Conservation (phyloP, 306 rosid genomes). For the Fagus crenata region DNA sequence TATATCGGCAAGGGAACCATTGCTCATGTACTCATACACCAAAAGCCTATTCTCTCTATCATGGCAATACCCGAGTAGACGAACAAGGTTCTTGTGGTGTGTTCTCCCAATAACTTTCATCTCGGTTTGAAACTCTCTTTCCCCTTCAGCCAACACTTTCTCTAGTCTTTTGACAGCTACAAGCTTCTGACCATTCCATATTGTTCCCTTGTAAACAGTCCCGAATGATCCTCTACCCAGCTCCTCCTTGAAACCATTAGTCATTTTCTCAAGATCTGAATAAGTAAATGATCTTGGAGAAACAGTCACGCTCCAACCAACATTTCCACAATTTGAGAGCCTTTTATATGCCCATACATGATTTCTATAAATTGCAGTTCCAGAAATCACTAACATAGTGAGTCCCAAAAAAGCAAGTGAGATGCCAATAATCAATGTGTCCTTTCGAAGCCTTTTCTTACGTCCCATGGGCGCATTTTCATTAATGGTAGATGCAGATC, state of each 20-base stretch:
- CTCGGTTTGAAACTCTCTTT: neutral
- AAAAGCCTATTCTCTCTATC: slow-evolving; percentile 29
- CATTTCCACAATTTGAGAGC: too few relatives aligned
- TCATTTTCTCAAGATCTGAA: too few relatives aligned
- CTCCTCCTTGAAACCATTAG: too few relatives aligned
- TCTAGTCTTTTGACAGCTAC: too few relatives aligned
- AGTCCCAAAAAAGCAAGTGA: slow-evolving; percentile 2
- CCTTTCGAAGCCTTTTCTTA: neutral
- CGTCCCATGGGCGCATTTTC: too few relatives aligned
- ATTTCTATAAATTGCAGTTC: neutral
- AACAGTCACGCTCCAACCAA: too few relatives aligned
- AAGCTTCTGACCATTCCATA: too few relatives aligned
- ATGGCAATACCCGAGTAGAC: slow-evolving; percentile 22
- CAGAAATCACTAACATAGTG: slow-evolving; percentile 9
- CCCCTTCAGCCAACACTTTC: too few relatives aligned
- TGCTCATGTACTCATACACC: slow-evolving; percentile 14
- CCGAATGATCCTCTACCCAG: too few relatives aligned
- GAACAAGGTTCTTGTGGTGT: slow-evolving; percentile 25
- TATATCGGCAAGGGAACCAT: neutral
- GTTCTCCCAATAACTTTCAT: neutral
- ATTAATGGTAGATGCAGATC: neutral
- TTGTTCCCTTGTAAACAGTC: too few relatives aligned
- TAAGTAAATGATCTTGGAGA: too few relatives aligned
- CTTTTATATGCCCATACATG: too few relatives aligned
- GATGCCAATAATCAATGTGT: slow-evolving; percentile 7